A percentile compares a stretch with the other conserved stretches of the same genome.
phyloP scores from a whole-genome alignment of 345 rosid genomes.

The Chamaenerion angustifolium region DNA sequence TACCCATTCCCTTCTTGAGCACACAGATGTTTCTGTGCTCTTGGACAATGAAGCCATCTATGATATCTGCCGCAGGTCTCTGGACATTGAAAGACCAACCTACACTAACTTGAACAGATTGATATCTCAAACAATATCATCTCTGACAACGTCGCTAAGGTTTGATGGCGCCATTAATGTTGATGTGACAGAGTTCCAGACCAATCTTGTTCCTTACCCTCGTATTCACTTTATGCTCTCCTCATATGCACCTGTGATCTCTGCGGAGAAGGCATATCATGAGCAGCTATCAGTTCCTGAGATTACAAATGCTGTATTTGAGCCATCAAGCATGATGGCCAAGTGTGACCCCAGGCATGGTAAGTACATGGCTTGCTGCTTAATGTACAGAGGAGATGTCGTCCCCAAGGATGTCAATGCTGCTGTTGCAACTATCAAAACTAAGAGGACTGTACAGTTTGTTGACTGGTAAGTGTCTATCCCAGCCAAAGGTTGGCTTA shows the following conservation, averaged over 20 bases:
- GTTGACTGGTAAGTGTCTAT: slow-evolving; percentile 41
- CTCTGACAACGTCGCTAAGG: slow-evolving; percentile 46
- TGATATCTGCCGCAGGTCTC: slow-evolving; percentile 50
- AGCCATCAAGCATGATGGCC: slow-evolving; percentile 66
- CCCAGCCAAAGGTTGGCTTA: no score
- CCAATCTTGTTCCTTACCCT: slow-evolving; percentile 54
- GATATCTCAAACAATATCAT: slow-evolving; percentile 57
- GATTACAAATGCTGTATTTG: slow-evolving; percentile 57
- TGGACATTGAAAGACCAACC: slow-evolving; percentile 56
- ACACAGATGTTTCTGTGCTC: slow-evolving; percentile 56
- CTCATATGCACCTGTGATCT: slow-evolving; percentile 57
- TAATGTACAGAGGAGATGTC: slow-evolving; percentile 63
- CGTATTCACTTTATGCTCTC: slow-evolving; percentile 65
- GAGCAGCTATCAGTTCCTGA: slow-evolving; percentile 57
- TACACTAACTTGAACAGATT: slow-evolving; percentile 53
- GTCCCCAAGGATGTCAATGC: slow-evolving; percentile 65
- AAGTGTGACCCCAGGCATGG: slow-evolving; percentile 64
- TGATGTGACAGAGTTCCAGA: slow-evolving; percentile 59
- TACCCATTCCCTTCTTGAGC: slow-evolving; percentile 54
- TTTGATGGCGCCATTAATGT: slow-evolving; percentile 64
- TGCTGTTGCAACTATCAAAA: slow-evolving; percentile 51
- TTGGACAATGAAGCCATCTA: slow-evolving; percentile 61
- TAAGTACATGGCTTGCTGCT: slow-evolving; percentile 64
- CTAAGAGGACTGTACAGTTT: slow-evolving; percentile 49
- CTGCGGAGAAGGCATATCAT: slow-evolving; percentile 55